Evolutionary conservation across 2,329 filamentous ascomycete species (phyloP).

Genomic region (Acrocalymma vagum): DNA sequence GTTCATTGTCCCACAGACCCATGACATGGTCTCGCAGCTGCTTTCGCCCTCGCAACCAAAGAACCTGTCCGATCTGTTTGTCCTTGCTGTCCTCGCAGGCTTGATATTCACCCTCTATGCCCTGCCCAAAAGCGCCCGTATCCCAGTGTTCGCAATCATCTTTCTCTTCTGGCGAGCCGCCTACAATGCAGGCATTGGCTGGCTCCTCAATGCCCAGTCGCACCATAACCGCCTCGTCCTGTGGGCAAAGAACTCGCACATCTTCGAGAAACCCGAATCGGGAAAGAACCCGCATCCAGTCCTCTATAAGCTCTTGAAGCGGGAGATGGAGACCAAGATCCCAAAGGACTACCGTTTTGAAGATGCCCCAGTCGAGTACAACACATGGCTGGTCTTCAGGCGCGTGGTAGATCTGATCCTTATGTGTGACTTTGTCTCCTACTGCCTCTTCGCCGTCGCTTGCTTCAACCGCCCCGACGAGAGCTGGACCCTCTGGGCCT

Average conservation of each 20-base stretch:
- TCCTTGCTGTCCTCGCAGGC: constrained; percentile 78
- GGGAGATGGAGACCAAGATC: constrained; percentile 94
- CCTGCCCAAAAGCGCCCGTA: constrained; percentile 74
- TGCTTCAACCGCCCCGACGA: constrained; percentile 84
- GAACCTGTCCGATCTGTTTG: constrained; percentile 85
- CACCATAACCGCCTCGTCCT: constrained; percentile 84
- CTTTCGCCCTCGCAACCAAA: constrained; percentile 95
- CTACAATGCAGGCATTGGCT: constrained; percentile 95
- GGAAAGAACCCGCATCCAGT: constrained; percentile 83
- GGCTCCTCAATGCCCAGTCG: constrained; percentile 88
- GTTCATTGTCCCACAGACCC: constrained; percentile 93
- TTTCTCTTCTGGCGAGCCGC: constrained; percentile 92
- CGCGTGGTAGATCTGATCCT: constrained; percentile 95
- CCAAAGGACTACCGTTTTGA: constrained; percentile 93
- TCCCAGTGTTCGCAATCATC: constrained; percentile 79
- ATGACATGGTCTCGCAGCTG: constrained; percentile 99
- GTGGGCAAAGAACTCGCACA: constrained; percentile 85
- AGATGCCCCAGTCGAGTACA: constrained; percentile 94
- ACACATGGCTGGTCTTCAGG: constrained; percentile 97
- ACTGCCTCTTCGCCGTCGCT: constrained; percentile 93
- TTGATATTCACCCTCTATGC: constrained; percentile 79
- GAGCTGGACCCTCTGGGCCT: constrained; percentile 70
- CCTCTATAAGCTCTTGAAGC: constrained; percentile 84
- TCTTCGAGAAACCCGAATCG: constrained; percentile 85
- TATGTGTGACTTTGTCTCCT: constrained; percentile 98